Base-by-base conservation (phyloP, 2,329 filamentous ascomycete species). In the Aspergillaceae sp. region DNA sequence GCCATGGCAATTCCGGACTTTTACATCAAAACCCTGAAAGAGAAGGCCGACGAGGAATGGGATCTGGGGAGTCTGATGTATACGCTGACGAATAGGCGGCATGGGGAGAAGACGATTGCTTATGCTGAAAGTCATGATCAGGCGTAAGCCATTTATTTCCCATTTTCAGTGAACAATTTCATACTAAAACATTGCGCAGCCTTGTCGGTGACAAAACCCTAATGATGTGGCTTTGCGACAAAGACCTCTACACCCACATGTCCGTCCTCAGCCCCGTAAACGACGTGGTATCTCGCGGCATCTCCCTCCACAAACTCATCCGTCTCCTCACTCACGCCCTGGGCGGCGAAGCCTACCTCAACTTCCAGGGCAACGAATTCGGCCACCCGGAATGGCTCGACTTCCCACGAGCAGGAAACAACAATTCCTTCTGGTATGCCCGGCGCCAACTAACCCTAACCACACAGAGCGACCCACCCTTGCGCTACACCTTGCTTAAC, bases 311-410 rank as follows among this genome's bases (percentile, higher is more conserved):
- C 77, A 98, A 98, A 74, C 85, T 98, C 85, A 96, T 98, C 60
- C 86, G 92, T 9, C 80, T 98, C 10, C 74, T 98, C 52, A 97
- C 92, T 1, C 91, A 98, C 64, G 80, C 77, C 37, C 79, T 98
- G 10, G 92, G 92, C 48, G 92, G 92, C 46, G 92, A 98, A 69
- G 92, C 91, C 35, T 98, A 95, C 63, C 84, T 98, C 44, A 98
- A 97, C 73, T 98, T 98, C 58, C 90, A 96, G 71, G 92, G 92
- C 50, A 98, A 98, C 68, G 92, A 98, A 68, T 98, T 98, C 61
- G 92, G 92, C 0, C 92, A 98, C 64, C 92, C 92, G 0, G 92
- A 98, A 69, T 98, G 92, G 92, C 85, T 98, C 35, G 92, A 98
- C 67, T 98, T 98, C 69, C 92, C 92, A 3, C 86, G 92, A 43